Percentiles rank a stretch among this genome's conserved stretches.
phyloP scores from a whole-genome alignment of 306 rosid genomes.

The Arachis stenosperma region DNA sequence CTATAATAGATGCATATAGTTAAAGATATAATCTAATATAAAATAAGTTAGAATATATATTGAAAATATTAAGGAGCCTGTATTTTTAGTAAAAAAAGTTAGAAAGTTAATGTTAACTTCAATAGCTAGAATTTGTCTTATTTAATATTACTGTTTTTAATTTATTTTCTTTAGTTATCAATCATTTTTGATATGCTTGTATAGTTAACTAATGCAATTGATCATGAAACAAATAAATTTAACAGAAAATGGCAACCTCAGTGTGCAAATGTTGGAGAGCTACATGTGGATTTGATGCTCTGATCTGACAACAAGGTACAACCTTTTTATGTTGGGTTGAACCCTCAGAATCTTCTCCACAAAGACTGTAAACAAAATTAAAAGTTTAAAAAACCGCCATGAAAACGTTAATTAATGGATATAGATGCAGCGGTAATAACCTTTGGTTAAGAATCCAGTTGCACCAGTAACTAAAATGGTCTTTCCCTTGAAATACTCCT shows the following conservation, averaged over 20 bases:
- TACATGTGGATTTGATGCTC: constrained; percentile 49
- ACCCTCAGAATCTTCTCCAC: constrained; percentile 66
- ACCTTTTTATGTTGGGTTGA: constrained; percentile 63
- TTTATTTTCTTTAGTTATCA: too few relatives aligned
- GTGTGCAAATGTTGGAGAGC: constrained; percentile 51
- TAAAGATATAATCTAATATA: too few relatives aligned
- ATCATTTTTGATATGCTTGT: too few relatives aligned
- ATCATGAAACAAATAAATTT: too few relatives aligned
- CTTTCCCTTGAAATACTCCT: constrained; percentile 33
- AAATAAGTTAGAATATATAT: too few relatives aligned
- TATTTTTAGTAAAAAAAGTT: too few relatives aligned
- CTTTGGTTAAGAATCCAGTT: constrained; percentile 30
- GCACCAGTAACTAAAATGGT: constrained; percentile 41
- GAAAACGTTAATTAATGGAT: not conserved
- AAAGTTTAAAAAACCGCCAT: not conserved
- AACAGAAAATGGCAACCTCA: constrained; percentile 37
- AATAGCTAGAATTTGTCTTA: too few relatives aligned
- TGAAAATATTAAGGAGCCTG: too few relatives aligned
- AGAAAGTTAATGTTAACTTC: too few relatives aligned
- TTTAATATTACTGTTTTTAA: too few relatives aligned
- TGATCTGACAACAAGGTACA: constrained; percentile 60
- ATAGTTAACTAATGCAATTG: too few relatives aligned
- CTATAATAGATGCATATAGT: too few relatives aligned
- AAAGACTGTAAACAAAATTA: constrained; percentile 27
- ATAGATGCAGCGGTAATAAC: not conserved